These are phyloP conservation scores for Blastocystis sp. DNA, from an alignment of 352 stramenopile genomes.

Conservation along the genomic window DNA sequence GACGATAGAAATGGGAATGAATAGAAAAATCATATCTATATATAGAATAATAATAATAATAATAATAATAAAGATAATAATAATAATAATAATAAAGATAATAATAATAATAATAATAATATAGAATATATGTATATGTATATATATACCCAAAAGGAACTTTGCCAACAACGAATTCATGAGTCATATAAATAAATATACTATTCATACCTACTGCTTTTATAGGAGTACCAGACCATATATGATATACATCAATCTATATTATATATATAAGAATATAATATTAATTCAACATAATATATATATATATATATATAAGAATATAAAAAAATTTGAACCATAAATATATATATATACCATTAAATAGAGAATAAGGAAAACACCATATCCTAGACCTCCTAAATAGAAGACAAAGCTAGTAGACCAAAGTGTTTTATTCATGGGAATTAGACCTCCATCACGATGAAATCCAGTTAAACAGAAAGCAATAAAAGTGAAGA, in stretches of 20 bases:
- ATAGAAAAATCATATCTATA: conserved; percentile 23
- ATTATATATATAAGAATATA: too few relatives aligned
- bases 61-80: too few relatives aligned
- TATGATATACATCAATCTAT: conserved; percentile 25
- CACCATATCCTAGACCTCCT: not conserved
- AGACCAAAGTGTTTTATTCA: conserved; percentile 36
- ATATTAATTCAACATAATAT: too few relatives aligned
- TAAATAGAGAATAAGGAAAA: conserved; percentile 20
- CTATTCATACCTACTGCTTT: conserved; percentile 29
- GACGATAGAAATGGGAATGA: conserved; percentile 6
- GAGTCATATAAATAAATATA: conserved; percentile 26
- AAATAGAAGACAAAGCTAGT: conserved; percentile 22
- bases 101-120: too few relatives aligned
- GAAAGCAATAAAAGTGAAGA: too few relatives aligned
- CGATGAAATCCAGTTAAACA: too few relatives aligned
- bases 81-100: too few relatives aligned
- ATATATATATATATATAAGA: too few relatives aligned
- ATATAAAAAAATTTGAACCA: too few relatives aligned
- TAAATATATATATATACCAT: too few relatives aligned
- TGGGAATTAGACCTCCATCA: too few relatives aligned
- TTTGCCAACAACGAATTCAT: conserved; percentile 23
- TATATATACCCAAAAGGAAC: conserved; percentile 8
- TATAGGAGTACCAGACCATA: conserved; percentile 18
- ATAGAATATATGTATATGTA: too few relatives aligned
- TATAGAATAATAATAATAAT: not conserved